Percentiles rank a stretch among this genome's conserved stretches.
These are phyloP conservation scores for Fusarium foetens DNA, from an alignment of 2,329 filamentous ascomycete species.

Conservation along the genomic window DNA sequence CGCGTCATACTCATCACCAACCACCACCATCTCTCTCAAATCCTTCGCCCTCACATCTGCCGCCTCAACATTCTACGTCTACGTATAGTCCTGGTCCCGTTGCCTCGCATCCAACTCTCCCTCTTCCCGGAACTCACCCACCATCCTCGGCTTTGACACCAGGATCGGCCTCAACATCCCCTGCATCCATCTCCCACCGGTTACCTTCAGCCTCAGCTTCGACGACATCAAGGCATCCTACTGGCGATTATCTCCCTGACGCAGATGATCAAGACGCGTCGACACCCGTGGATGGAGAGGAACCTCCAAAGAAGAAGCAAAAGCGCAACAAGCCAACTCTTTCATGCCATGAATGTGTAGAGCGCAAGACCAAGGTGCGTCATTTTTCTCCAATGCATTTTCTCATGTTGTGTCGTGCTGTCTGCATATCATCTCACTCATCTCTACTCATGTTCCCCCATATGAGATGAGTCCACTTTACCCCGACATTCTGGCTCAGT, in stretches of 20 bases:
- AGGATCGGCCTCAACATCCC: conserved; percentile 44
- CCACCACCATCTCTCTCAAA: conserved; percentile 29
- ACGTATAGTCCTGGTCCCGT: conserved; percentile 33
- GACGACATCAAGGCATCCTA: conserved; percentile 27
- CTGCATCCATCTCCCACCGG: conserved; percentile 41
- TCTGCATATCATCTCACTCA: background rate
- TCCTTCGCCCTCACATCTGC: conserved; percentile 32
- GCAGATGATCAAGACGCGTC: conserved; percentile 38
- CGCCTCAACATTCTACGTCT: conserved; percentile 35
- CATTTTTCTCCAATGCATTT: conserved; percentile 9
- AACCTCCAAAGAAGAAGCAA: conserved; percentile 74
- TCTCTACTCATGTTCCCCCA: background rate
- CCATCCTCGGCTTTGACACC: conserved; percentile 42
- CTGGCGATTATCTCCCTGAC: conserved; percentile 34
- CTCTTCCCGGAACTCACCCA: conserved; percentile 29
- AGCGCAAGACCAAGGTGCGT: conserved; percentile 80
- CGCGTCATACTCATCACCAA: conserved; percentile 40
- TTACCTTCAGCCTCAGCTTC: conserved; percentile 38
- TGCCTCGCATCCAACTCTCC: conserved; percentile 24
- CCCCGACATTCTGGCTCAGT: background rate
- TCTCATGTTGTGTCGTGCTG: background rate
- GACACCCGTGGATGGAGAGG: conserved; percentile 43
- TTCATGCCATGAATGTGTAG: conserved; percentile 82
- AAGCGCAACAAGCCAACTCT: conserved; percentile 86
- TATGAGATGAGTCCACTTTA: conserved; percentile 35